Conservation (phyloP, 192 early-diverging fungal species). For the Nowakowskiella sp. region DNA sequence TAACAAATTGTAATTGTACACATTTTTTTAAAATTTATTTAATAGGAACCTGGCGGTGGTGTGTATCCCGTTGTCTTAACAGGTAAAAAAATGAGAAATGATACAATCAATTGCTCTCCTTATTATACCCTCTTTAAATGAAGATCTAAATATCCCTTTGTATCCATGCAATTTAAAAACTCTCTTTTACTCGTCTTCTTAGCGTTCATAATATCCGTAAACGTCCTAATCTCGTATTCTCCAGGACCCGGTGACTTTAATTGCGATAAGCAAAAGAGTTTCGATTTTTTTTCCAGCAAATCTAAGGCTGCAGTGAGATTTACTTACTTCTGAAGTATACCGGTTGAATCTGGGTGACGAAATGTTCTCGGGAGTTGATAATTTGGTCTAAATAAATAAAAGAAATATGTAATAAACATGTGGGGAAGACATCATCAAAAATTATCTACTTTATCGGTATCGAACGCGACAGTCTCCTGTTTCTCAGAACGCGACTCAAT, state of each 20-base stretch:
- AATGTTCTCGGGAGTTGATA: too few relatives aligned
- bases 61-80: background rate
- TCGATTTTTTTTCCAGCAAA: too few relatives aligned
- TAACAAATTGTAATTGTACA: background rate
- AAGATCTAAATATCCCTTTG: constrained; percentile 10
- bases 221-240: constrained; percentile 28
- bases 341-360: too few relatives aligned
- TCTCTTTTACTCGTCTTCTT: constrained; percentile 4
- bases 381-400: too few relatives aligned
- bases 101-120: background rate
- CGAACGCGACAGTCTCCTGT: too few relatives aligned
- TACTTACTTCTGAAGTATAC: too few relatives aligned
- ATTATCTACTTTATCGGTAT: too few relatives aligned
- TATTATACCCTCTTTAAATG: constrained; percentile 7
- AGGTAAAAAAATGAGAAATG: background rate
- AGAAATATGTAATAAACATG: too few relatives aligned
- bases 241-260: constrained; percentile 20
- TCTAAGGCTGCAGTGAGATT: too few relatives aligned
- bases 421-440: too few relatives aligned
- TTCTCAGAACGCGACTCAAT: too few relatives aligned
- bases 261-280: background rate
- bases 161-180: constrained; percentile 9
- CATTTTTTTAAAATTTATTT: background rate
- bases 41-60: background rate
- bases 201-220: constrained; percentile 17